Conservation (phyloP, 2,329 filamentous ascomycete species). For the Colletotrichum siamense region DNA sequence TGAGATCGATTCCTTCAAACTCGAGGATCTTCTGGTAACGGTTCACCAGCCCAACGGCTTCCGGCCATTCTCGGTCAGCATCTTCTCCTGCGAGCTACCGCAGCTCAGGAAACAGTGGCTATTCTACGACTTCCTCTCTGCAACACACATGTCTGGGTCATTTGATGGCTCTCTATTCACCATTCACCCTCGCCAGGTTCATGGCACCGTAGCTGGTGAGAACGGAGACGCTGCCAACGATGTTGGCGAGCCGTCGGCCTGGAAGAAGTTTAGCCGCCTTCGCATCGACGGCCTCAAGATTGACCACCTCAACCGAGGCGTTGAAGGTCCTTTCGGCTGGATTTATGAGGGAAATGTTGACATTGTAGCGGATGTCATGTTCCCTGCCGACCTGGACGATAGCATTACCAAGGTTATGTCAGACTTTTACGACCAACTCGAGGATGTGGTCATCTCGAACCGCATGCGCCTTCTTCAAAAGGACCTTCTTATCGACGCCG, state of each 20-base stretch:
- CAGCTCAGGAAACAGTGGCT: slow-evolving; percentile 94
- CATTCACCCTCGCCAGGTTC: slow-evolving; percentile 91
- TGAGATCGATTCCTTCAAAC: slow-evolving; percentile 94
- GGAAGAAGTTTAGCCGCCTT: slow-evolving; percentile 95
- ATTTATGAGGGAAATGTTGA: slow-evolving; percentile 97
- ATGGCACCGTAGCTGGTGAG: slow-evolving; percentile 74
- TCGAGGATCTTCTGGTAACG: slow-evolving; percentile 91
- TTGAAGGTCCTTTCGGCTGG: slow-evolving; percentile 95
- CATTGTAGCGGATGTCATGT: slow-evolving; percentile 94
- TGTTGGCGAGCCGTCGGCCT: slow-evolving; percentile 71
- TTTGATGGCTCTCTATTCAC: slow-evolving; percentile 97
- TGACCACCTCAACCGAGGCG: slow-evolving; percentile 92
- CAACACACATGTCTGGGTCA: slow-evolving; percentile 94
- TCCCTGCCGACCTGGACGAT: slow-evolving; percentile 86
- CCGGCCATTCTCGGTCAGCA: slow-evolving; percentile 93
- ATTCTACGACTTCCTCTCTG: slow-evolving; percentile 96
- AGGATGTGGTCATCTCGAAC: slow-evolving; percentile 87
- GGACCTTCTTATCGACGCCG: slow-evolving; percentile 31
- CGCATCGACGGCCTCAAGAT: slow-evolving; percentile 94
- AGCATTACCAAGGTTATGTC: slow-evolving; percentile 92
- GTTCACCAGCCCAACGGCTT: slow-evolving; percentile 90
- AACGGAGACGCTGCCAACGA: slow-evolving; percentile 60
- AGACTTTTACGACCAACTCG: slow-evolving; percentile 96
- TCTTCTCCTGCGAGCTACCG: slow-evolving; percentile 93
- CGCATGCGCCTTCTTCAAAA: slow-evolving; percentile 67